phyloP scores from a whole-genome alignment of 2,329 filamentous ascomycete genomes.

The Sarocladium strictum region DNA sequence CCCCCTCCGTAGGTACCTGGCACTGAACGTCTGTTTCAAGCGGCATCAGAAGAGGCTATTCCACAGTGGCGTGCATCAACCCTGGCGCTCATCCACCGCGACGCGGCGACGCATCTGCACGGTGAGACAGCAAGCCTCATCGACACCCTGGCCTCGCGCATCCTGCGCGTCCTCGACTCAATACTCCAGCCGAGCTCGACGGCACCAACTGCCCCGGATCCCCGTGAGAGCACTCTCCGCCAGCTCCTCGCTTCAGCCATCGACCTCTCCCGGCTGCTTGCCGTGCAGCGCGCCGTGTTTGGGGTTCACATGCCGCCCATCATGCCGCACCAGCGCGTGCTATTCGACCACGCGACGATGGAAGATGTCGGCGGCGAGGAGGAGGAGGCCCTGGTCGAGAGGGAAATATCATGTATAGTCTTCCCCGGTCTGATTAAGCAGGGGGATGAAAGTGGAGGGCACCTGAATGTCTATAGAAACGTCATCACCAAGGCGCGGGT shows the following conservation, averaged over 20 bases:
- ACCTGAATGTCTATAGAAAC: constrained; percentile 51
- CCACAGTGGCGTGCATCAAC: constrained; percentile 65
- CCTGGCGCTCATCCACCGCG: constrained; percentile 51
- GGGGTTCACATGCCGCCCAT: constrained; percentile 49
- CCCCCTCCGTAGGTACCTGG: background rate
- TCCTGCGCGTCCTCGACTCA: constrained; percentile 43
- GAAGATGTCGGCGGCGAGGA: constrained; percentile 60
- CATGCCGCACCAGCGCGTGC: constrained; percentile 43
- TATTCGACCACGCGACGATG: constrained; percentile 56
- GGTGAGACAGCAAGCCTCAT: constrained; percentile 36
- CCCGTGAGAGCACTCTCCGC: constrained; percentile 47
- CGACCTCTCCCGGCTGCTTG: constrained; percentile 49
- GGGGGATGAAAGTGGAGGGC: constrained; percentile 58
- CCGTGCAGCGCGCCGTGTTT: constrained; percentile 54
- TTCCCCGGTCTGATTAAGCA: constrained; percentile 60
- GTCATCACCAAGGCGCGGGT: constrained; percentile 62
- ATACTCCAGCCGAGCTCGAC: constrained; percentile 28
- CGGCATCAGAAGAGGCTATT: constrained; percentile 44
- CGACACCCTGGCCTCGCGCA: constrained; percentile 36
- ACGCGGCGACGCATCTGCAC: constrained; percentile 40
- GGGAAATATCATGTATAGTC: constrained; percentile 55
- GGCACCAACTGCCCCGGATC: constrained; percentile 27
- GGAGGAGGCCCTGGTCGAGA: constrained; percentile 44
- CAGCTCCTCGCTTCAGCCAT: constrained; percentile 47
- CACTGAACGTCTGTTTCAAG: constrained; percentile 11